Evolutionary conservation across 2,329 filamentous ascomycete genomes (phyloP).

Genomic region (Scortechinia acanthostroma): DNA sequence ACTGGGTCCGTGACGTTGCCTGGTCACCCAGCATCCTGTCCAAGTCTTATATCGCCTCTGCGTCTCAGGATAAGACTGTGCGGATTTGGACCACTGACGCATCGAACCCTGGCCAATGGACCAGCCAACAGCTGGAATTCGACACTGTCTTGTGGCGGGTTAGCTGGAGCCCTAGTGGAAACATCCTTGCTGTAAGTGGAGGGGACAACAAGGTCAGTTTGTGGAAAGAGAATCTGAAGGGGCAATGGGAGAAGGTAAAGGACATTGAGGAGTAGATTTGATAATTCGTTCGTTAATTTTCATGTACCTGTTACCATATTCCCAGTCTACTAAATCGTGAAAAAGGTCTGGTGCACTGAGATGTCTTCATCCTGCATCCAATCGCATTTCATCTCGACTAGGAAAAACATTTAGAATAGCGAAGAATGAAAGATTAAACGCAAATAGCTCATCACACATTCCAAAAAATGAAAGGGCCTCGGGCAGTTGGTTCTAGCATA

Average conservation of each 20-base stretch:
- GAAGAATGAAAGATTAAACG: no score
- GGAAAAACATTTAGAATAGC: no score
- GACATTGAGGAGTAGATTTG: conserved; percentile 88
- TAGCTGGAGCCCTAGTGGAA: conserved; percentile 95
- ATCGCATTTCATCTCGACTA: no score
- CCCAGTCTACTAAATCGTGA: no score
- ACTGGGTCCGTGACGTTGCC: conserved; percentile 96
- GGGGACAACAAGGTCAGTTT: conserved; percentile 94
- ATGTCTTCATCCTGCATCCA: no score
- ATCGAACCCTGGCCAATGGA: conserved; percentile 67
- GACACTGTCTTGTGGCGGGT: conserved; percentile 90
- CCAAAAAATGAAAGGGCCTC: background rate
- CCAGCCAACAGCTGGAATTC: conserved; percentile 77
- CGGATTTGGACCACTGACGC: conserved; percentile 87
- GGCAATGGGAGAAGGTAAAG: conserved; percentile 96
- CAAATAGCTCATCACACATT: no score
- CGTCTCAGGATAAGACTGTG: conserved; percentile 93
- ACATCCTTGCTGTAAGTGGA: conserved; percentile 86
- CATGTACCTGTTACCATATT: no score
- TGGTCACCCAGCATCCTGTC: conserved; percentile 93
- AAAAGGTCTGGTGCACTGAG: no score
- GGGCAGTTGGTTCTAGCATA: background rate
- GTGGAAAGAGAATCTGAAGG: conserved; percentile 97
- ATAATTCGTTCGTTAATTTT: no score
- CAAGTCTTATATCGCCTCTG: conserved; percentile 93